These are phyloP conservation scores for Cercophora sp. DNA, from an alignment of 495 filamentous ascomycete genomes.

Conservation along the genomic window DNA sequence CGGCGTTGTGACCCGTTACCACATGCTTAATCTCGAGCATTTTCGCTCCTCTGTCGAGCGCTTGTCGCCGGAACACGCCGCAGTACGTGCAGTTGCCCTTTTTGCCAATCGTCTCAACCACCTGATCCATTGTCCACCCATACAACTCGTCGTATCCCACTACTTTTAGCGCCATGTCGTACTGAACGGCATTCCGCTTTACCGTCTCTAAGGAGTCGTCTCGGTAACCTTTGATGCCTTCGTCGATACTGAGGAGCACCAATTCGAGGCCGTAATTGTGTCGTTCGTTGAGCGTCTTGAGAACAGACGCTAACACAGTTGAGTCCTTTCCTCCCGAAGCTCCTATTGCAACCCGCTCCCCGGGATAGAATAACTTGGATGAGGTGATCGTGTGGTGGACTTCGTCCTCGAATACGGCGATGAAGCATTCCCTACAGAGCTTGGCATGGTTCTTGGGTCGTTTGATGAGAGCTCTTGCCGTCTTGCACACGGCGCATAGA, in stretches of 20 bases:
- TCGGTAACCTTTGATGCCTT: slow-evolving; percentile 94
- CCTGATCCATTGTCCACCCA: slow-evolving; percentile 99
- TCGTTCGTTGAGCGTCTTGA: slow-evolving; percentile 91
- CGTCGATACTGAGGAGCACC: slow-evolving; percentile 85
- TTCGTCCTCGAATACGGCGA: slow-evolving; percentile 82
- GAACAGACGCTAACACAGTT: slow-evolving; percentile 87
- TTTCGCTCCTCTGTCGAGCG: slow-evolving; percentile 86
- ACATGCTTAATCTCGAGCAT: slow-evolving; percentile 87
- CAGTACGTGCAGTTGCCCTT: slow-evolving; percentile 99
- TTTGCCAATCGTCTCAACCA: slow-evolving; percentile 91
- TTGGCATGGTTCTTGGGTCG: slow-evolving; percentile 91
- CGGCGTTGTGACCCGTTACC: slow-evolving; percentile 96
- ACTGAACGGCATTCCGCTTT: slow-evolving; percentile 86
- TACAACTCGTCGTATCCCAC: slow-evolving; percentile 93
- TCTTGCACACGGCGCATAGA: slow-evolving; percentile 71
- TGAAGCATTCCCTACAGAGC: slow-evolving; percentile 86
- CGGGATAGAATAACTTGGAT: slow-evolving; percentile 71
- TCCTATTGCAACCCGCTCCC: slow-evolving; percentile 89
- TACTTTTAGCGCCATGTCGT: slow-evolving; percentile 84
- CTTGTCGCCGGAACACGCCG: slow-evolving; percentile 92
- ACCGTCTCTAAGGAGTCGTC: slow-evolving; percentile 96
- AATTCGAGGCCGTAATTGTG: slow-evolving; percentile 83
- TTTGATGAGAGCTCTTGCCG: slow-evolving; percentile 77
- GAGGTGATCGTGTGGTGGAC: slow-evolving; percentile 86
- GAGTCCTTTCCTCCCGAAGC: slow-evolving; percentile 98